A percentile compares a stretch with the other conserved stretches of the same genome.
phyloP scores from a whole-genome alignment of 495 filamentous ascomycete species.

The Penicillium arizonense region DNA sequence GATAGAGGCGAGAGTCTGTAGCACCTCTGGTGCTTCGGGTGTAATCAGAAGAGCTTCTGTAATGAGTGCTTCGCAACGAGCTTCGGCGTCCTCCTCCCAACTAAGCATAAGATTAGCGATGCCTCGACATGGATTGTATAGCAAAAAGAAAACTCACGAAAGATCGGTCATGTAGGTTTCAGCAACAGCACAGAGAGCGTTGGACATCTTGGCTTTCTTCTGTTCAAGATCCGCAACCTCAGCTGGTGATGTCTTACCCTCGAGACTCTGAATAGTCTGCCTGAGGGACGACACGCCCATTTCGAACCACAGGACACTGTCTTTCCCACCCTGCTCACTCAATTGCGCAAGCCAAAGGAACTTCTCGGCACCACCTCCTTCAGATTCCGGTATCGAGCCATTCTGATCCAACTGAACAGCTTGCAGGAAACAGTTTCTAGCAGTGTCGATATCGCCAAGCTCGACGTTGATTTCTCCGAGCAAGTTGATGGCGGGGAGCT shows the following conservation, averaged over 20 bases:
- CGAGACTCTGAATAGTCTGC: slow-evolving; percentile 58
- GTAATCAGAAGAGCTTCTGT: slow-evolving; percentile 80
- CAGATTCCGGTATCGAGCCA: slow-evolving; percentile 56
- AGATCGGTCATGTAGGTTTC: slow-evolving; percentile 99
- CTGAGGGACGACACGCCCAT: slow-evolving; percentile 71
- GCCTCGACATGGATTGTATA: not conserved
- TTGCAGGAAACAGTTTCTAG: slow-evolving; percentile 63
- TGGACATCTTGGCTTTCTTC: slow-evolving; percentile 75
- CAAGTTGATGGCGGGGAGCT: slow-evolving; percentile 68
- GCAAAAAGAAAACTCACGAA: slow-evolving; percentile 39
- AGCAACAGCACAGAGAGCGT: slow-evolving; percentile 81
- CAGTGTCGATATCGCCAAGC: slow-evolving; percentile 71
- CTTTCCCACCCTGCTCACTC: slow-evolving; percentile 77
- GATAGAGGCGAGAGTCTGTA: slow-evolving; percentile 91
- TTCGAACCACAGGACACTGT: slow-evolving; percentile 87
- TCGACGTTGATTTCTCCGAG: slow-evolving; percentile 86
- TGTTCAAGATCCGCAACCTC: slow-evolving; percentile 52
- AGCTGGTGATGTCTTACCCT: slow-evolving; percentile 35
- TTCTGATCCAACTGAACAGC: slow-evolving; percentile 73
- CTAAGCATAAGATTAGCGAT: slow-evolving; percentile 31
- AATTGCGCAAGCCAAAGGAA: slow-evolving; percentile 96
- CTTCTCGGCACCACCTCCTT: slow-evolving; percentile 86
- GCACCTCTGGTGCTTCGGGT: slow-evolving; percentile 72
- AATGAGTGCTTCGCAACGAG: slow-evolving; percentile 77
- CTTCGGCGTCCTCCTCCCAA: slow-evolving; percentile 87